phyloP scores from a whole-genome alignment of 139 green algal species.

The Chlamydomonas applanata region DNA sequence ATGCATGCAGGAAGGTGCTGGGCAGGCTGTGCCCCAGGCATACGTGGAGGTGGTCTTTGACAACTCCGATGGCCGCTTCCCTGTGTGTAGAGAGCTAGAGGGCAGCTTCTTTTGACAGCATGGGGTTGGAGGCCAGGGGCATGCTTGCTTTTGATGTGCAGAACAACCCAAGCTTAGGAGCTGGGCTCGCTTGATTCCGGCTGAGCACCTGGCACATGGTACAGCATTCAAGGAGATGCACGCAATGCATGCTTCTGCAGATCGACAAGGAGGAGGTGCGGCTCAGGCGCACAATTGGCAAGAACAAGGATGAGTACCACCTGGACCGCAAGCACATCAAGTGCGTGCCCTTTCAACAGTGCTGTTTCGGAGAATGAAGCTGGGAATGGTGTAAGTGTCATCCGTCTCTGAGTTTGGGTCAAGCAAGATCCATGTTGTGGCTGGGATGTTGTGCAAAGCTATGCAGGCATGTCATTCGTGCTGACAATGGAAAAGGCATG shows the following conservation, averaged over 20 bases:
- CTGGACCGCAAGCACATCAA: conserved; percentile 94
- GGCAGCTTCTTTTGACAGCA: not conserved
- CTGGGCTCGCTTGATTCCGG: not conserved
- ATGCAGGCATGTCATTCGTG: too few species aligned
- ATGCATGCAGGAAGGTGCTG: conserved; percentile 87
- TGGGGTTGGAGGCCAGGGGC: too few species aligned
- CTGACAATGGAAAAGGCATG: too few species aligned
- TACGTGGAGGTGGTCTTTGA: conserved; percentile 99
- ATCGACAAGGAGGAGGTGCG: conserved; percentile 87
- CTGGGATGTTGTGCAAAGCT: too few species aligned
- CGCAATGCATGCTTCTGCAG: too few species aligned
- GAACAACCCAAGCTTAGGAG: not conserved
- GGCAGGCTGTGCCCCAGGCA: conserved; percentile 78
- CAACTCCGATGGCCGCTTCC: conserved; percentile 92
- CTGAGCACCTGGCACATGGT: too few species aligned
- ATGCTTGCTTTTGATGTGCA: too few species aligned
- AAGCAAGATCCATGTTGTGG: too few species aligned
- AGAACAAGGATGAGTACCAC: conserved; percentile 97
- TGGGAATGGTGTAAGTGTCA: too few species aligned
- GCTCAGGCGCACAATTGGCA: conserved; percentile 83
- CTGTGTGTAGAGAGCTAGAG: conserved; percentile 49
- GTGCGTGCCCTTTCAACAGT: conserved; percentile 26
- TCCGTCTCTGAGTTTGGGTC: too few species aligned
- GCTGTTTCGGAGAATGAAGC: too few species aligned
- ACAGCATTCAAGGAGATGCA: too few species aligned